Conservation (phyloP, 257 asterid species). For the Paulownia fortunei region DNA sequence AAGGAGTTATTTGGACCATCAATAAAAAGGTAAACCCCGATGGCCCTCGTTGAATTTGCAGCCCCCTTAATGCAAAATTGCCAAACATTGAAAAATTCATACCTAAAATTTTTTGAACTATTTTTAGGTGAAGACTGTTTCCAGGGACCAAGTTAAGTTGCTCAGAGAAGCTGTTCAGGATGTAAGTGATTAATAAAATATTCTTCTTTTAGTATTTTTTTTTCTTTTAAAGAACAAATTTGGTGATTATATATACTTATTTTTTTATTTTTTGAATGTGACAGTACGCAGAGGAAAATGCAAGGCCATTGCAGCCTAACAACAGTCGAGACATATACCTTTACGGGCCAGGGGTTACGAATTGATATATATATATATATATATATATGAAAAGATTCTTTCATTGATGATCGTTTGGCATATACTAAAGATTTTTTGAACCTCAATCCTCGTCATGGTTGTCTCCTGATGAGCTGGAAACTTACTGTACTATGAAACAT, state of each 20-base stretch:
- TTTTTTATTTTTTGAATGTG: neutral
- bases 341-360: slow-evolving; percentile 32
- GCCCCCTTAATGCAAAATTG: neutral
- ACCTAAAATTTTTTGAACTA: neutral
- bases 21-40: slow-evolving; percentile 47
- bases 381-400: neutral
- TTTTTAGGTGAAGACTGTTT: slow-evolving; percentile 63
- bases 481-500: no score
- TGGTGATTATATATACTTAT: neutral
- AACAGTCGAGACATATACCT: slow-evolving; percentile 45
- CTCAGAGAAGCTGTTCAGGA: slow-evolving; percentile 73
- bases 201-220: no score
- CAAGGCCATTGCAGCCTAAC: slow-evolving; percentile 66
- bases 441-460: neutral
- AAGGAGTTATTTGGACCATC: slow-evolving; percentile 78
- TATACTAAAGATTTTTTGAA: neutral
- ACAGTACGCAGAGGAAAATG: slow-evolving; percentile 67
- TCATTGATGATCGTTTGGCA: neutral
- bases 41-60: neutral
- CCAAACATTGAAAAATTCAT: neutral
- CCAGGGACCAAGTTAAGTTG: slow-evolving; percentile 57
- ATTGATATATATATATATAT: slow-evolving; percentile 9
- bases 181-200: slow-evolving; percentile 45
- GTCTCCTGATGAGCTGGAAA: slow-evolving; percentile 12
- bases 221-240: neutral